Conservation (phyloP, 2,329 filamentous ascomycete species). For the Aspergillus nomiae region DNA sequence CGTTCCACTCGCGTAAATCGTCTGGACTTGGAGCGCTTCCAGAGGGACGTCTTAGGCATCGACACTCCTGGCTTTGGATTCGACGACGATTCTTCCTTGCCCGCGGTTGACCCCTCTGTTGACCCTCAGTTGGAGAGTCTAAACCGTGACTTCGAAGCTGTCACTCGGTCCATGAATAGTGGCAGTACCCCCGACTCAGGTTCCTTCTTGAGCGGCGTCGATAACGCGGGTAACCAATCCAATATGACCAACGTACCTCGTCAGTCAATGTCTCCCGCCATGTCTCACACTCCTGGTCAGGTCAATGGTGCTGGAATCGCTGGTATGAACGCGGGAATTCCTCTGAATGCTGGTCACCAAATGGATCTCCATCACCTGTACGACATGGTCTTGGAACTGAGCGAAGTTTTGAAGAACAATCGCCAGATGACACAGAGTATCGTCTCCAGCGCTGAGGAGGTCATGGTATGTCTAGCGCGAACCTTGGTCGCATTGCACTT, state of each 20-base stretch:
- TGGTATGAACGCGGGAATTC: conserved; percentile 40
- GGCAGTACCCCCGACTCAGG: conserved; percentile 31
- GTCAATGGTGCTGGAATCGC: conserved; percentile 40
- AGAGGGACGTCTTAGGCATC: conserved; percentile 38
- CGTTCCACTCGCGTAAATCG: conserved; percentile 45
- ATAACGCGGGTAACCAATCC: conserved; percentile 32
- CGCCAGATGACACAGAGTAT: conserved; percentile 53
- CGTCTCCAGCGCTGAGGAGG: conserved; percentile 52
- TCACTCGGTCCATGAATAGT: conserved; percentile 40
- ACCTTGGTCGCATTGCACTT: not conserved
- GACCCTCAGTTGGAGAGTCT: conserved; percentile 37
- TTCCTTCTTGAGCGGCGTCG: conserved; percentile 36
- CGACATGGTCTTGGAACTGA: conserved; percentile 53
- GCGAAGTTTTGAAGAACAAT: conserved; percentile 52
- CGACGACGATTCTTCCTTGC: conserved; percentile 32
- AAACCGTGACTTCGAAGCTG: conserved; percentile 37
- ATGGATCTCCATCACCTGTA: conserved; percentile 55
- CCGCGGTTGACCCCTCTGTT: conserved; percentile 21
- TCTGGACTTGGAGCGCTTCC: conserved; percentile 41
- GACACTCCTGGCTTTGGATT: conserved; percentile 31
- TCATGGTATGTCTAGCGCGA: conserved; percentile 42
- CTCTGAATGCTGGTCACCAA: conserved; percentile 53
- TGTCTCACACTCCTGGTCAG: conserved; percentile 33
- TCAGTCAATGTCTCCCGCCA: conserved; percentile 36
- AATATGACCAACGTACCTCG: conserved; percentile 37